These are phyloP conservation scores for Collybia sordida DNA, from an alignment of 768 basidiomycete species.

Conservation along the genomic window DNA sequence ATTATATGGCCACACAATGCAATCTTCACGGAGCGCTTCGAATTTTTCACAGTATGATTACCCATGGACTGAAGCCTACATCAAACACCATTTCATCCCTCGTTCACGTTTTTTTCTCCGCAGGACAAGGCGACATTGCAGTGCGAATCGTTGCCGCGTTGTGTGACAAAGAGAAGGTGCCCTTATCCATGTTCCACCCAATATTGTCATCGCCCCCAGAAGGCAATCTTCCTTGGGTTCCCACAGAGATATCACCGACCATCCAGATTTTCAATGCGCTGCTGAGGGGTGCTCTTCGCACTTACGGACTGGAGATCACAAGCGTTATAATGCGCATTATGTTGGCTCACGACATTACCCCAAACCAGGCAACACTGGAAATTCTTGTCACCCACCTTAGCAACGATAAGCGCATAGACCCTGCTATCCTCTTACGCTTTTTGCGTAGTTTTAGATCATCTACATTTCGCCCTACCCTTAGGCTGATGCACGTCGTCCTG, in stretches of 20 bases:
- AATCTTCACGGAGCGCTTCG: conserved; percentile 45
- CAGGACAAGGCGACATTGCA: conserved; percentile 47
- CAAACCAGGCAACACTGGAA: conserved; percentile 54
- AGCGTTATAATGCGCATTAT: conserved; percentile 53
- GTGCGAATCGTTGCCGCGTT: conserved; percentile 48
- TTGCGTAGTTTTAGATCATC: conserved; percentile 45
- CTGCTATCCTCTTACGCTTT: conserved; percentile 46
- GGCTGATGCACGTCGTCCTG: conserved; percentile 58
- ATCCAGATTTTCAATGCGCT: conserved; percentile 62
- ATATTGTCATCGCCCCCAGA: conserved; percentile 15
- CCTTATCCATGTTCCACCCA: conserved; percentile 25
- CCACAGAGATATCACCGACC: conserved; percentile 33
- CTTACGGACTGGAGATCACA: conserved; percentile 49
- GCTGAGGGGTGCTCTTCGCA: conserved; percentile 46
- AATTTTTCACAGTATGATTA: conserved; percentile 47
- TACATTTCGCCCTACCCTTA: conserved; percentile 44
- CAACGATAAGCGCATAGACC: conserved; percentile 38
- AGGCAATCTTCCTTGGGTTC: conserved; percentile 26
- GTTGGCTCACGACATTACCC: conserved; percentile 45
- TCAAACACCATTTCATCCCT: conserved; percentile 49
- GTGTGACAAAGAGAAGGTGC: conserved; percentile 32
- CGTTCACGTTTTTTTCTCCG: conserved; percentile 53
- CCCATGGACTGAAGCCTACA: conserved; percentile 43
- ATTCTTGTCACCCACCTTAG: conserved; percentile 55
- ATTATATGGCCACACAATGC: conserved; percentile 44